Base-by-base conservation (phyloP, 176 grass and related monocot genomes). In the Musa beccarii region DNA sequence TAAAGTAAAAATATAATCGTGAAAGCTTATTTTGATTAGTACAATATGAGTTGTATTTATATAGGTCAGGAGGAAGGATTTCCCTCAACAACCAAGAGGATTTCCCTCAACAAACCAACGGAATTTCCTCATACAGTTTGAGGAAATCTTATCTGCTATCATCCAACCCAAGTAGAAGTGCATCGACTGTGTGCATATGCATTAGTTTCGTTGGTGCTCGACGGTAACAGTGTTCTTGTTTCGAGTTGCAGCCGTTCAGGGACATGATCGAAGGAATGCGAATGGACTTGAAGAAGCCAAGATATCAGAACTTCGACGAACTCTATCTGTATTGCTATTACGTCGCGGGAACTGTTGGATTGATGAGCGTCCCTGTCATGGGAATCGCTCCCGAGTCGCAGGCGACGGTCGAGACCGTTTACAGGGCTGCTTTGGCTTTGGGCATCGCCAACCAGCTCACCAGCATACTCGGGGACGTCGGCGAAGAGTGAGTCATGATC, bases 201-300 rank as follows among this genome's bases (percentile, higher is more conserved):
- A 29, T 29, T 2, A 29, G 29, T 3, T 29, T 29, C 29, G 29
- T 3, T 29, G 29, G 29, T 29, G 29, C 29, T 29, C 3, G 29
- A 29, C 29, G 29, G 29, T 29, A 29, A 29, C 29, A 28, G 26
- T 82, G 54, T 10, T 75, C 64, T 53, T 25, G 49, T 53, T 74
- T 59, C 11, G 59, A 79, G 67, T 11, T 77, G 2, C 81, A 91
- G 86, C 95, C 95, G 63, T 93, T 98, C 86, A 78, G 79, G 78
- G 95, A 98, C 88, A 98, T 98, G 95, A 93, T 98, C 28, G 63
- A 93, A 78, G 95, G 95, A 7, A 98, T 98, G 95, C 81, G 95
- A 21, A 78, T 98, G 88, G 95, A 98, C 78, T 79, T 98, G 2
- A 62, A 8, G 1, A 87, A 86, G 82, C 84, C 86, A 0, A 80